Base-by-base conservation (phyloP, 768 basidiomycete species). In the Termitomyces sp. region DNA sequence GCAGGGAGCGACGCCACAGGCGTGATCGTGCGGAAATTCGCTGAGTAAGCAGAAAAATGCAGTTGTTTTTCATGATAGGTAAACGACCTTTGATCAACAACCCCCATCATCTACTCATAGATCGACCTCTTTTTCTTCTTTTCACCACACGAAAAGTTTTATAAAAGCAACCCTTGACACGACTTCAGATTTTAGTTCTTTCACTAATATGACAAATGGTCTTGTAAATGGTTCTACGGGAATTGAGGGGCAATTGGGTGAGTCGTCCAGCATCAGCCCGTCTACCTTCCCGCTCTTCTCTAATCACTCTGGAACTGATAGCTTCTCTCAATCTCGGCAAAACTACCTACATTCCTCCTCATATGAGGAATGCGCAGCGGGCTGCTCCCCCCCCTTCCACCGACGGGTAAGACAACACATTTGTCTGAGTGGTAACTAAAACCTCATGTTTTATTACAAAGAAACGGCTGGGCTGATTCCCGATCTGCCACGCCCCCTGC, bases 281-380 rank as follows among this genome's bases (percentile, higher is more conserved):
- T 51, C 20, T 53, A 40, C 53, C 54, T 57, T 58, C 53, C 38
- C 24, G 38, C 53, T 35, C 43, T 53, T 58, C 22, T 47, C 53
- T 56, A 30, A 52, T 36, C 32, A 54, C 58, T 45, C 30, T 22
- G 47, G 42, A 58, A 58, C 45, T 54, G 56, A 7, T 70, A 92
- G 90, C 85, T 70, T 81, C 86, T 78, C 86, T 92, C 70, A 82
- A 85, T 70, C 82, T 92, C 73, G 82, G 80, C 66, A 88, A 85
- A 81, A 81, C 87, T 68, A 82, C 92, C 61, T 94, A 94, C 79
- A 89, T 94, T 68, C 92, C 92, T 65, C 92, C 92, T 66, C 91
- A 93, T 70, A 72, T 91, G 80, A 90, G 92, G 80, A 82, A 79
- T 74, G 73, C 80, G 83, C 90, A 90, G 87, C 88, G 88, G 83